These are phyloP conservation scores for Candida pseudoviswanathii DNA, from an alignment of 1,139 yeast species.

Conservation along the genomic window DNA sequence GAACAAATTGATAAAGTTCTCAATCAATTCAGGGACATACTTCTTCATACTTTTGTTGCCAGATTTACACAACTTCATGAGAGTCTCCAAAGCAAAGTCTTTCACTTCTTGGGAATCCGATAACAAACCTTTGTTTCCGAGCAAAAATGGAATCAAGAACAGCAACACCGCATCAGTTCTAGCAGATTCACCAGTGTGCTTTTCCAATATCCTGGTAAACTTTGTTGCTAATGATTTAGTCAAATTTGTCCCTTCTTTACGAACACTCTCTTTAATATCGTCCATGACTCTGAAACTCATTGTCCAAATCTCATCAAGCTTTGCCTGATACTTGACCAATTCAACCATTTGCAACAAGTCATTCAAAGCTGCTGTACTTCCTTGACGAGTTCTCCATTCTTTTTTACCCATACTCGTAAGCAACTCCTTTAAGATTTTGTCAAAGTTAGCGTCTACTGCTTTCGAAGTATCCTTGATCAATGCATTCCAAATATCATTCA, in stretches of 20 bases:
- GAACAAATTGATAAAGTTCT: conserved; percentile 70
- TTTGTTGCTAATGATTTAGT: conserved; percentile 68
- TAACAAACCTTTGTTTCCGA: conserved; percentile 77
- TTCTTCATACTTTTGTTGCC: conserved; percentile 62
- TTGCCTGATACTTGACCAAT: conserved; percentile 52
- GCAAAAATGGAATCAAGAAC: conserved; percentile 72
- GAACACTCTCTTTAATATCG: conserved; percentile 92
- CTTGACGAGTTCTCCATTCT: conserved; percentile 95
- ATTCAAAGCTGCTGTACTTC: conserved; percentile 73
- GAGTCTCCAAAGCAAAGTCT: conserved; percentile 71
- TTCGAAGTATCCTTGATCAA: conserved; percentile 63
- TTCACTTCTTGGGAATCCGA: conserved; percentile 88
- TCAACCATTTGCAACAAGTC: conserved; percentile 69
- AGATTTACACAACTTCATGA: conserved; percentile 68
- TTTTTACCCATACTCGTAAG: conserved; percentile 72
- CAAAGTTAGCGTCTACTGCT: conserved; percentile 56
- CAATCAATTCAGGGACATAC: conserved; percentile 68
- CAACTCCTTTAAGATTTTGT: conserved; percentile 64
- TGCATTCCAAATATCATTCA: conserved; percentile 88
- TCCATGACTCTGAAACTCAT: conserved; percentile 90
- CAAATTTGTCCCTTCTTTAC: conserved; percentile 74
- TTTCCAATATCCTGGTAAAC: conserved; percentile 59
- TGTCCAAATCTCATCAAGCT: conserved; percentile 75
- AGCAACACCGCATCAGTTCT: conserved; percentile 56
- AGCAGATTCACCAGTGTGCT: conserved; percentile 20